These are phyloP conservation scores for Colletotrichum orbiculare DNA, from an alignment of 2,329 filamentous ascomycete genomes.

Conservation along the genomic window DNA sequence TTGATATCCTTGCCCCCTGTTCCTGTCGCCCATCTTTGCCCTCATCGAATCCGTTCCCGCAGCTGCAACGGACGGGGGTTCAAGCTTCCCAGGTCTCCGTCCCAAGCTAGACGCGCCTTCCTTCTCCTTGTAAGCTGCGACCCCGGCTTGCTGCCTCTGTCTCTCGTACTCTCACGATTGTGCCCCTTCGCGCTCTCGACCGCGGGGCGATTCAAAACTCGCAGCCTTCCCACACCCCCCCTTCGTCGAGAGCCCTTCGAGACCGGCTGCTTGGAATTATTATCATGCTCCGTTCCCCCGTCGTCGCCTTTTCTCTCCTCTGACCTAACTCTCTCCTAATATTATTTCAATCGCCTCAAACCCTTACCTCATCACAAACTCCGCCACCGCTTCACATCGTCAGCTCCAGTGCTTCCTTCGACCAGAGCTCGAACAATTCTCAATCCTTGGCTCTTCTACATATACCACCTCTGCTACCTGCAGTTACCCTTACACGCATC, in stretches of 20 bases:
- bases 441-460: background rate
- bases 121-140: background rate
- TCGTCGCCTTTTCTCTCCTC: constrained; percentile 2
- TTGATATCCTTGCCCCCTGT: background rate
- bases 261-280: constrained; percentile 25
- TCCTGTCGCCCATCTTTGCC: constrained; percentile 12
- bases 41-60: background rate
- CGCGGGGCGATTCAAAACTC: constrained; percentile 28
- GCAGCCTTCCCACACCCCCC: constrained; percentile 32
- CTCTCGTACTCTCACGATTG: constrained; percentile 25
- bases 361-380: constrained; percentile 28
- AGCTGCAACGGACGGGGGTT: background rate
- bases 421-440: constrained; percentile 11
- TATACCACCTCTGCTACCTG: constrained; percentile 12
- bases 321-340: constrained; percentile 33
- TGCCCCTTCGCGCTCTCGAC: constrained; percentile 8
- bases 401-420: background rate
- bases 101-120: constrained; percentile 30
- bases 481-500: constrained; percentile 4
- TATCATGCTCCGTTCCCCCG: constrained; percentile 12
- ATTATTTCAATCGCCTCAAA: constrained; percentile 11
- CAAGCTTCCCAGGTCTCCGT: constrained; percentile 30
- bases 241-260: background rate
- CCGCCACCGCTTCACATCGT: background rate
- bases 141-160: background rate